A percentile compares a stretch with the other conserved stretches of the same genome.
These are phyloP conservation scores for Monilinia aucupariae DNA, from an alignment of 2,329 filamentous ascomycete genomes.

Conservation along the genomic window DNA sequence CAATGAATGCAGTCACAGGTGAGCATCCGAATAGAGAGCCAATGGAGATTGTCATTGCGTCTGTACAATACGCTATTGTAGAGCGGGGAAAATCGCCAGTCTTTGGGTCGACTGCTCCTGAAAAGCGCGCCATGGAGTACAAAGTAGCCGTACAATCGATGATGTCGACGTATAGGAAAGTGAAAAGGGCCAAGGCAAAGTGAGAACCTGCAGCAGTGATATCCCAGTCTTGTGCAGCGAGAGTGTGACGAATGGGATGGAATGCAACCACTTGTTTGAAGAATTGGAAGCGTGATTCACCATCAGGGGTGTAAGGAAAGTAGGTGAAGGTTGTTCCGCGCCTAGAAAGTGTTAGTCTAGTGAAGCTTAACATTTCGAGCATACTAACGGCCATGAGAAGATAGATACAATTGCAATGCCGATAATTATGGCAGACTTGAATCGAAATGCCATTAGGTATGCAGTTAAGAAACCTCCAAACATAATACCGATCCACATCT, in stretches of 20 bases:
- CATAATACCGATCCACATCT: conserved; percentile 83
- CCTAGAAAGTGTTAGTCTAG: conserved; percentile 34
- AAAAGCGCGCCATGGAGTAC: conserved; percentile 78
- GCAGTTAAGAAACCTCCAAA: conserved; percentile 74
- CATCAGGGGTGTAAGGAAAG: conserved; percentile 61
- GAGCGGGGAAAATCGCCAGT: conserved; percentile 82
- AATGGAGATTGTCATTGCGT: conserved; percentile 66
- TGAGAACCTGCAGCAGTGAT: conserved; percentile 47
- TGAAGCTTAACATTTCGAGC: neutral
- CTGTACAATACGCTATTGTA: conserved; percentile 70
- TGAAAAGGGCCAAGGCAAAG: conserved; percentile 67
- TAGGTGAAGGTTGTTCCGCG: conserved; percentile 66
- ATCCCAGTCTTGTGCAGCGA: conserved; percentile 63
- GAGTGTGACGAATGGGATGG: conserved; percentile 59
- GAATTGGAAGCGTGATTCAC: conserved; percentile 61
- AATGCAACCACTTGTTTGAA: conserved; percentile 69
- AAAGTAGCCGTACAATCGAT: conserved; percentile 72
- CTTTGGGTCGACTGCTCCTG: conserved; percentile 55
- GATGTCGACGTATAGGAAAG: conserved; percentile 75
- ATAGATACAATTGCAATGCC: conserved; percentile 68
- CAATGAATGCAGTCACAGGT: conserved; percentile 69
- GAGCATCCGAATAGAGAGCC: conserved; percentile 64
- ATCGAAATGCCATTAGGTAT: conserved; percentile 71
- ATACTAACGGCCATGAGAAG: conserved; percentile 65
- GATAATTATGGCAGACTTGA: conserved; percentile 70